Percentiles rank a stretch among this genome's conserved stretches.
Evolutionary conservation across 2,329 filamentous ascomycete species (phyloP).

Genomic region (Thielaviopsis ethacetica): DNA sequence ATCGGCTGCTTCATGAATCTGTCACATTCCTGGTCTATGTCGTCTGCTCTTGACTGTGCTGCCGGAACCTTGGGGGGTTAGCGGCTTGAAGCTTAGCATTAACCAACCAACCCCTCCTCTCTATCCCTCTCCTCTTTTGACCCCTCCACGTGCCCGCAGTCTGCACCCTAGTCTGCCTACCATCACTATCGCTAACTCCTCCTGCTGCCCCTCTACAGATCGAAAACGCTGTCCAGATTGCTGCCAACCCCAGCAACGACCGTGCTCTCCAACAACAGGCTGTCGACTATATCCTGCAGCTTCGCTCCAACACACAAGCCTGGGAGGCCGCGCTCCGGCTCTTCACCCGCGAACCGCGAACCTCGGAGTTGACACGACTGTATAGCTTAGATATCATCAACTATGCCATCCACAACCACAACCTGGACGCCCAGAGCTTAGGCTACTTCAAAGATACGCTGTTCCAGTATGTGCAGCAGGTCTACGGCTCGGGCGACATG

Average conservation of each 20-base stretch:
- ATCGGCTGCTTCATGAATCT: neutral
- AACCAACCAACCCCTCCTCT: neutral
- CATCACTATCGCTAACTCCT: neutral
- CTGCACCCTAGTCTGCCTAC: neutral
- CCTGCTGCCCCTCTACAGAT: conserved; percentile 36
- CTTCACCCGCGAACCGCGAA: conserved; percentile 61
- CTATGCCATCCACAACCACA: conserved; percentile 67
- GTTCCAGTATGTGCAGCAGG: conserved; percentile 62
- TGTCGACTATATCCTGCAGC: conserved; percentile 61
- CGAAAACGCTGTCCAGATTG: conserved; percentile 89
- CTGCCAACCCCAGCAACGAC: conserved; percentile 66
- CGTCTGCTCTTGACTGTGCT: neutral
- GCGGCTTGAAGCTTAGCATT: neutral
- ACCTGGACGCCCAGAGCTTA: conserved; percentile 57
- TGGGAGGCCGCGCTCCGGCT: conserved; percentile 82
- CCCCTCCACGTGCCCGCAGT: conserved; percentile 8
- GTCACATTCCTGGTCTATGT: neutral
- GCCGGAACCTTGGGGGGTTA: neutral
- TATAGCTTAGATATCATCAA: conserved; percentile 88
- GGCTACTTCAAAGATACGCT: conserved; percentile 64
- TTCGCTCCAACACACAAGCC: conserved; percentile 66
- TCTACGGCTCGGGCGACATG: conserved; percentile 46
- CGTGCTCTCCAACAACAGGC: conserved; percentile 64
- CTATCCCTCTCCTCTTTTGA: conserved; percentile 14
- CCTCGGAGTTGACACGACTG: conserved; percentile 72